Percentiles rank a stretch among this genome's conserved stretches.
These are phyloP conservation scores for Phytophthora hibernalis DNA, from an alignment of 352 stramenopile genomes.

Conservation along the genomic window DNA sequence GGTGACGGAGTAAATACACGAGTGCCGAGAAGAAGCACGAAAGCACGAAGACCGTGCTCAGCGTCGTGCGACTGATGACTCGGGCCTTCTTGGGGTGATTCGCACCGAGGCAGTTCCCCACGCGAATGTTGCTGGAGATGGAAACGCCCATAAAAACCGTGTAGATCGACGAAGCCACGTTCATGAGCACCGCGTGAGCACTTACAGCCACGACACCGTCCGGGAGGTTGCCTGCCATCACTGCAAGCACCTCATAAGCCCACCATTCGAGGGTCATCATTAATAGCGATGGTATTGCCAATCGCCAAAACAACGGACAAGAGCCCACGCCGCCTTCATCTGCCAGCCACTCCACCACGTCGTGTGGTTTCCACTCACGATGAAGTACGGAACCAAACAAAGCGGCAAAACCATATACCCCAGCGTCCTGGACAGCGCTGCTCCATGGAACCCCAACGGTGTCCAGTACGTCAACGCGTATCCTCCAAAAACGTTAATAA, in stretches of 20 bases:
- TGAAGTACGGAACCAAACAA: constrained; percentile 63
- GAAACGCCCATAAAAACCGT: constrained; percentile 77
- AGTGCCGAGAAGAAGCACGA: constrained; percentile 48
- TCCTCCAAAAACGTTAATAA: constrained; percentile 69
- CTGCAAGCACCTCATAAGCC: constrained; percentile 76
- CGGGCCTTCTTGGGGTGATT: constrained; percentile 72
- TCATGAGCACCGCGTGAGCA: constrained; percentile 77
- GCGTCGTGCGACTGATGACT: constrained; percentile 58
- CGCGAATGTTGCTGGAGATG: constrained; percentile 76
- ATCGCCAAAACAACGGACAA: constrained; percentile 59
- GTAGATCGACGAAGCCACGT: constrained; percentile 68
- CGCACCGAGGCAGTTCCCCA: constrained; percentile 83
- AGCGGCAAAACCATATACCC: constrained; percentile 64
- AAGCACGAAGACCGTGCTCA: constrained; percentile 50
- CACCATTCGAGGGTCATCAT: constrained; percentile 86
- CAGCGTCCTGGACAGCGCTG: constrained; percentile 66
- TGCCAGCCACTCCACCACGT: constrained; percentile 62
- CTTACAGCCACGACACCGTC: constrained; percentile 79
- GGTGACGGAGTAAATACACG: constrained; percentile 49
- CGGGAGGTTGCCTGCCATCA: constrained; percentile 72
- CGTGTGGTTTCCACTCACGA: constrained; percentile 37
- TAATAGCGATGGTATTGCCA: constrained; percentile 55
- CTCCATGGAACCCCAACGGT: constrained; percentile 72
- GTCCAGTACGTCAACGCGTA: constrained; percentile 83
- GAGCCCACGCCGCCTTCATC: constrained; percentile 43